phyloP scores from a whole-genome alignment of 192 early-diverging fungal species.

The Coemansia sp. region DNA sequence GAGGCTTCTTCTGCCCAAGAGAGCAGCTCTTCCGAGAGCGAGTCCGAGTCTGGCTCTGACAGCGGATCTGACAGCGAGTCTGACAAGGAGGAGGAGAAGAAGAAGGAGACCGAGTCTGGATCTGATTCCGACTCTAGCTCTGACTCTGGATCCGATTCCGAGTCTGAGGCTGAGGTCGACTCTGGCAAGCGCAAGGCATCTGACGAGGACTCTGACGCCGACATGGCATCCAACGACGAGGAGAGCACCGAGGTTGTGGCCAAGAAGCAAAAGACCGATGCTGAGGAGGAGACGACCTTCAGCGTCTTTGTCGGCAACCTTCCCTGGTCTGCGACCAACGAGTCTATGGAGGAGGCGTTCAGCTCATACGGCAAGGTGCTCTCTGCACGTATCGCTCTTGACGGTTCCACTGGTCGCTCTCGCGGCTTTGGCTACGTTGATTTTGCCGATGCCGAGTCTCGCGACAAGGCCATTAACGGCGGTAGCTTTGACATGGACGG shows the following conservation, averaged over 20 bases:
- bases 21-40: conserved; percentile 13
- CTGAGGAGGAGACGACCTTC: conserved; percentile 50
- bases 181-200: conserved; percentile 18
- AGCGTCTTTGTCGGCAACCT: conserved; percentile 91
- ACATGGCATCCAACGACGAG: conserved; percentile 29
- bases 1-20: conserved; percentile 2
- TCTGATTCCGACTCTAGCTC: conserved; percentile 16
- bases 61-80: conserved; percentile 48
- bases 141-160: conserved; percentile 39
- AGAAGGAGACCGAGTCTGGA: conserved; percentile 10
- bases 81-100: conserved; percentile 12
- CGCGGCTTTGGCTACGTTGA: conserved; percentile 87
- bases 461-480: conserved; percentile 67
- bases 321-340: conserved; percentile 74
- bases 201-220: conserved; percentile 33
- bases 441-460: conserved; percentile 64
- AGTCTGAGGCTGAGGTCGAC: conserved; percentile 46
- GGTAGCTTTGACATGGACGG: conserved; percentile 78
- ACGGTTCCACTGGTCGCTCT: conserved; percentile 62
- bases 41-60: conserved; percentile 29
- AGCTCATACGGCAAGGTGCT: conserved; percentile 66
- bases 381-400: conserved; percentile 74
- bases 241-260: conserved; percentile 17
- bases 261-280: conserved; percentile 61
- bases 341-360: conserved; percentile 75